phyloP scores from a whole-genome alignment of 179 eudicot species.

The Corrigiola litoralis region DNA sequence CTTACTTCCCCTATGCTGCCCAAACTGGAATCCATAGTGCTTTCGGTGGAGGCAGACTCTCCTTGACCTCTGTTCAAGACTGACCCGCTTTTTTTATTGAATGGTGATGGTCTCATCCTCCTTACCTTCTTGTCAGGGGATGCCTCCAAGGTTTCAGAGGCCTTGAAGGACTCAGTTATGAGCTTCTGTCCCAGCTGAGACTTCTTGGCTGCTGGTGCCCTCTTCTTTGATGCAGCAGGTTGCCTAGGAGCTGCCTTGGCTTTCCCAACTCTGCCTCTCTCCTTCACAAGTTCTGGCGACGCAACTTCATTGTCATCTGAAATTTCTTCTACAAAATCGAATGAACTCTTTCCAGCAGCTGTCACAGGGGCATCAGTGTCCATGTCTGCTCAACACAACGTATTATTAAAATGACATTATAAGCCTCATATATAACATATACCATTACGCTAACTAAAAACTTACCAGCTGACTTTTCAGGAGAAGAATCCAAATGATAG shows the following conservation, averaged over 20 bases:
- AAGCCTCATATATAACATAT: background rate
- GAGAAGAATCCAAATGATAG: constrained; percentile 67
- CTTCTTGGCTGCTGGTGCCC: constrained; percentile 51
- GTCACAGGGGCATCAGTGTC: constrained; percentile 38
- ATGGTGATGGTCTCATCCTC: constrained; percentile 84
- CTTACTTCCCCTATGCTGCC: constrained; percentile 33
- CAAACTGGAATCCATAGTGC: constrained; percentile 20
- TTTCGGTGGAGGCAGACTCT: background rate
- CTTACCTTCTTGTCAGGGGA: constrained; percentile 91
- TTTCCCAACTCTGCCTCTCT: constrained; percentile 38
- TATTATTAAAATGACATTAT: background rate
- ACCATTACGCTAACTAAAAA: background rate
- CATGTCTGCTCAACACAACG: constrained; percentile 36
- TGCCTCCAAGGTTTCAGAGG: constrained; percentile 33
- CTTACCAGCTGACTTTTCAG: constrained; percentile 67
- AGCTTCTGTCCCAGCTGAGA: constrained; percentile 40
- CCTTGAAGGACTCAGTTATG: constrained; percentile 56
- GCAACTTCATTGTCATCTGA: constrained; percentile 45
- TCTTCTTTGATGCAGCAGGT: constrained; percentile 53
- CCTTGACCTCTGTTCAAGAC: constrained; percentile 29
- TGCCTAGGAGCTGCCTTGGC: constrained; percentile 44
- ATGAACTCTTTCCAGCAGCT: constrained; percentile 39
- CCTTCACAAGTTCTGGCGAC: constrained; percentile 36
- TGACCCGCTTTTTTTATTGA: constrained; percentile 83
- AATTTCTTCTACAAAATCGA: constrained; percentile 30